Evolutionary conservation across 2,329 filamentous ascomycete genomes (phyloP).

Genomic region (Hymenoscyphus fructigenus): DNA sequence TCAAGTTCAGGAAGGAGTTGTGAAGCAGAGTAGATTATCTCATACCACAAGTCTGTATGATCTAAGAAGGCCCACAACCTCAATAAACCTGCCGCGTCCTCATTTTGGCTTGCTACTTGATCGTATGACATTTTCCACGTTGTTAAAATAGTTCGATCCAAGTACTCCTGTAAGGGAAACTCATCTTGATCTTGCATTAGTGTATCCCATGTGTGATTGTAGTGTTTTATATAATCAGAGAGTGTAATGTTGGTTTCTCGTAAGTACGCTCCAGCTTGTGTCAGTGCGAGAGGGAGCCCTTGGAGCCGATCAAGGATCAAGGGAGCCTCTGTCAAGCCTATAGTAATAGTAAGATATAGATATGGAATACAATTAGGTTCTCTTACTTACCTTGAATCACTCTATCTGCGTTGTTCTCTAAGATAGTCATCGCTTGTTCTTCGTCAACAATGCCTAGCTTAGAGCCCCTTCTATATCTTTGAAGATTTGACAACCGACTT

Average conservation of each 20-base stretch:
- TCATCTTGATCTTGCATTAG: constrained; percentile 34
- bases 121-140: constrained; percentile 43
- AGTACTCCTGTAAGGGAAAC: constrained; percentile 42
- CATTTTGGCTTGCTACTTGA: constrained; percentile 35
- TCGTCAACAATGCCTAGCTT: constrained; percentile 13
- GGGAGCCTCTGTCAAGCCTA: constrained; percentile 14
- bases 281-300: constrained; percentile 46
- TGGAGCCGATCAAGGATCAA: constrained; percentile 26
- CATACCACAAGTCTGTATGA: constrained; percentile 44
- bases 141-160: constrained; percentile 36
- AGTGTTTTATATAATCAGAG: constrained; percentile 43
- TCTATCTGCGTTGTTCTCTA: constrained; percentile 14
- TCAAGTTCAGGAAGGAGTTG: constrained; percentile 8
- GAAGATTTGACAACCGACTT: constrained; percentile 21
- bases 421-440: constrained; percentile 14
- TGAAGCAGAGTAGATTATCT: constrained; percentile 39
- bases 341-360: constrained; percentile 7
- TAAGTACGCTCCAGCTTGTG: constrained; percentile 47
- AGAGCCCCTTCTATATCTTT: constrained; percentile 8
- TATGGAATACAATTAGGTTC: constrained; percentile 13
- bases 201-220: constrained; percentile 40
- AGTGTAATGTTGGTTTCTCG: constrained; percentile 41
- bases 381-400: constrained; percentile 11
- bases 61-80: constrained; percentile 35
- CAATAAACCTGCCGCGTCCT: constrained; percentile 38